Percentiles rank a stretch among this genome's conserved stretches.
phyloP scores from a whole-genome alignment of 139 green algal genomes.

The Limnomonas spitsbergensis region DNA sequence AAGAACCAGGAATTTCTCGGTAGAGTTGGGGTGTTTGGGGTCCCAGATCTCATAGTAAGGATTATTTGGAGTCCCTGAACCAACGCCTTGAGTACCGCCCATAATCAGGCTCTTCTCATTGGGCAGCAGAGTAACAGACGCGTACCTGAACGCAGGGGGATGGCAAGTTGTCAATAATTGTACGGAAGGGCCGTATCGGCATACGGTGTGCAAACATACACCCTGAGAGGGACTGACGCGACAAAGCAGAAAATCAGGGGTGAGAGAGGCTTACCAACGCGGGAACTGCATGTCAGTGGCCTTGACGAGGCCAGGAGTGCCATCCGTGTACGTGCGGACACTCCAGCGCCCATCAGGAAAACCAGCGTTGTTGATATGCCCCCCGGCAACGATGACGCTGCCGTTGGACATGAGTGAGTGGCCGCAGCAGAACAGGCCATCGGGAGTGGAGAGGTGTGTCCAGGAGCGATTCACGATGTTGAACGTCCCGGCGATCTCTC shows the following conservation, averaged over 20 bases:
- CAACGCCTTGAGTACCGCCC: constrained; percentile 39
- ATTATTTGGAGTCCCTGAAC: constrained; percentile 32
- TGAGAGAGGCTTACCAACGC: no score
- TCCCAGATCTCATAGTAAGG: constrained; percentile 38
- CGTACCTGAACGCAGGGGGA: no score
- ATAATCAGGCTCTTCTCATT: constrained; percentile 32
- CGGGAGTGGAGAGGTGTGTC: constrained; percentile 18
- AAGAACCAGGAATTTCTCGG: constrained; percentile 12
- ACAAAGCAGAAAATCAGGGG: no score
- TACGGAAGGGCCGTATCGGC: no score
- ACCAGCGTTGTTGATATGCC: constrained; percentile 8
- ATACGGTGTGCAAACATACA: no score
- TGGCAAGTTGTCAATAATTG: no score
- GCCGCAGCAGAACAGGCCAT: constrained; percentile 39
- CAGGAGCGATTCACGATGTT: background rate
- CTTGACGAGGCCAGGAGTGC: constrained; percentile 1
- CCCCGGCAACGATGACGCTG: constrained; percentile 1
- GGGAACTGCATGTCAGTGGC: constrained; percentile 8
- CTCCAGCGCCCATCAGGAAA: constrained; percentile 16
- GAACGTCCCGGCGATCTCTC: constrained; percentile 27
- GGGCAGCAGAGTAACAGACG: constrained; percentile 32
- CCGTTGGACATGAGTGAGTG: constrained; percentile 23
- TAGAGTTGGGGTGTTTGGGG: background rate
- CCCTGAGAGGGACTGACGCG: no score
- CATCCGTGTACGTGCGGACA: constrained; percentile 15